These are phyloP conservation scores for Carex myosuroides DNA, from an alignment of 176 grass and related monocot genomes.

Conservation along the genomic window DNA sequence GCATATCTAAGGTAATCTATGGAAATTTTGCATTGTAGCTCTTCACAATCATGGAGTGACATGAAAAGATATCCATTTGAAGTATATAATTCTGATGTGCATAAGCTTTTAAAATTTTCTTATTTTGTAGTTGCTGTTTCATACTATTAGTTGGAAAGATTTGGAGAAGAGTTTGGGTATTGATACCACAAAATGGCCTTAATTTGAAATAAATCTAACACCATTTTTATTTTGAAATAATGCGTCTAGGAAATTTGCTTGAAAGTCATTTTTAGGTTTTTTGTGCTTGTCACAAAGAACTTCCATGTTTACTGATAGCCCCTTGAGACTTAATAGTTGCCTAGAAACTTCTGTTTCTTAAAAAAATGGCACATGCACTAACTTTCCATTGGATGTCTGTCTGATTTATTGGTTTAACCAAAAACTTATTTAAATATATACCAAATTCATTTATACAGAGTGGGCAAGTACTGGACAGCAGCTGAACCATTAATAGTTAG, in stretches of 20 bases:
- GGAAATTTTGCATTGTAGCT: not conserved
- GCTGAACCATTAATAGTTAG: not conserved
- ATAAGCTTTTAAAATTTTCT: not conserved
- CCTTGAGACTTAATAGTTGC: too few species aligned
- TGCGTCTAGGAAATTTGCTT: not conserved
- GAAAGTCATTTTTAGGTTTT: not conserved
- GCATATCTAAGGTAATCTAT: slow-evolving; percentile 71
- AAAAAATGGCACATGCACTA: not conserved
- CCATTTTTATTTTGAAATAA: not conserved
- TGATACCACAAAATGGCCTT: not conserved
- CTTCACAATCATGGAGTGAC: not conserved
- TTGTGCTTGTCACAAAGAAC: not conserved
- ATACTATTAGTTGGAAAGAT: not conserved
- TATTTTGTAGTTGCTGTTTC: not conserved
- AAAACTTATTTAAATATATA: not conserved
- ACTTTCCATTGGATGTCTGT: not conserved
- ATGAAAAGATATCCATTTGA: not conserved
- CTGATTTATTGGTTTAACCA: not conserved
- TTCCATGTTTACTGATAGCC: too few species aligned
- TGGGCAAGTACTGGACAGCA: not conserved
- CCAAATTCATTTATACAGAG: not conserved
- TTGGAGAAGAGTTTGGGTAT: not conserved
- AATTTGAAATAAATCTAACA: not conserved
- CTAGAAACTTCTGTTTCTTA: not conserved
- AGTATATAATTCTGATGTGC: not conserved